These are phyloP conservation scores for Diplotaxis tenuifolia DNA, from an alignment of 345 rosid genomes.

Conservation along the genomic window DNA sequence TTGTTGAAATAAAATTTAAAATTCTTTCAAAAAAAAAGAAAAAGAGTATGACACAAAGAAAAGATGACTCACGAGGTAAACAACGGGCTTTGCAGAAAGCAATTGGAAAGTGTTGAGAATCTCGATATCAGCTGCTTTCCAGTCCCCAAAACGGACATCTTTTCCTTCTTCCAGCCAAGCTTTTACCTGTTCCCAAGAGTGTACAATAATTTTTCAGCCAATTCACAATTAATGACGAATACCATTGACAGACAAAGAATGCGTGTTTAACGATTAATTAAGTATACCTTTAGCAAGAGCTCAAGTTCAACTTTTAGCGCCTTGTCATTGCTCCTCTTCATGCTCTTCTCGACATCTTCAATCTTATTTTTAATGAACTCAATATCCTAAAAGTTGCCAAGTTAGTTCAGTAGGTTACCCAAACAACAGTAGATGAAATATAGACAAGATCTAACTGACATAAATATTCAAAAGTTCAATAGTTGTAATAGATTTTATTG, in stretches of 20 bases:
- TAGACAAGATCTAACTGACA: too few relatives aligned
- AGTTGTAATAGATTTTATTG: background rate
- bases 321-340: conserved; percentile 99
- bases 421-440: too few relatives aligned
- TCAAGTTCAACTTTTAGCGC: conserved; percentile 82
- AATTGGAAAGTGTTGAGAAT: conserved; percentile 86
- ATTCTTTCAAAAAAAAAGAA: too few relatives aligned
- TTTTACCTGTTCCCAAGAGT: conserved; percentile 56
- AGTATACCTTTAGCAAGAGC: conserved; percentile 39
- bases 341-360: conserved; percentile 94
- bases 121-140: conserved; percentile 97
- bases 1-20: too few relatives aligned
- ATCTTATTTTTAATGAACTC: conserved; percentile 77
- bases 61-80: conserved; percentile 67
- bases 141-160: conserved; percentile 90
- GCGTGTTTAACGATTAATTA: background rate
- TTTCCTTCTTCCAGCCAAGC: conserved; percentile 80
- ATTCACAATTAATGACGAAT: background rate
- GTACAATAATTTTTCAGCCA: conserved; percentile 1
- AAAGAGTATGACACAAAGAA: background rate
- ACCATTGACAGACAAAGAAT: background rate
- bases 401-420: background rate
- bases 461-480: background rate
- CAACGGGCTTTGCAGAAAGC: conserved; percentile 97
- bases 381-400: conserved; percentile 61